Base-by-base conservation (phyloP, 1,139 yeast species). In the Diutina ranongensis region DNA sequence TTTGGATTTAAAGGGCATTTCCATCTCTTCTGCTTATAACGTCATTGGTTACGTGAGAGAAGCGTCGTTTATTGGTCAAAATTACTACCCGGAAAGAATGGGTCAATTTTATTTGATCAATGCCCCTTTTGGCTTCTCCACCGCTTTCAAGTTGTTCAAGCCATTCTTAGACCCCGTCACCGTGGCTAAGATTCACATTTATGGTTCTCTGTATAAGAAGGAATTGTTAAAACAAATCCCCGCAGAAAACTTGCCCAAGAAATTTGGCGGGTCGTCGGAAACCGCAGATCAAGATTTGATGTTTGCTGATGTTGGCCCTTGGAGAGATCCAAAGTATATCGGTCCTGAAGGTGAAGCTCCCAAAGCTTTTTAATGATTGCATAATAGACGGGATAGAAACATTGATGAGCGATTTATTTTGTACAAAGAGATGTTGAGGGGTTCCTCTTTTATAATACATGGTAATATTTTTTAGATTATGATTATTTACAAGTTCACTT, bases 41-140 rank as follows among this genome's bases (percentile, higher is more conserved):
- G 98, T 92, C 44, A 73, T 88, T 55, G 73, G 83, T 22, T 92
- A 89, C 65, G 95, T 92, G 48, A 79, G 82, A 61, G 96, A 88
- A 65, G 97, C 98, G 25, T 85, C 96, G 19, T 71, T 76, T 57
- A 87, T 92, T 59, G 97, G 97, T 51, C 98, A 92, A 69, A 87
- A 92, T 71, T 92, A 84, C 66, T 92, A 92, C 64, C 98, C 98
- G n/a, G 98, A 92, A 72, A 83, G 98, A 67, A 89, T 92, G 97
- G 97, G 98, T 58, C 88, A 87, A 66, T 92, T 92, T 62, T 92
- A 87, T 68, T 71, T 89, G 58, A 86, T 92, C 67, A 92, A 92
- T 62, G 95, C 98, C 2, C 98, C 98, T 51, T 92, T 88, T 63
- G 98, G 98, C 4, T 92, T 92, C 67, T 80, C 95, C 35, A 82